Conservation (phyloP, 805 yeast species). For the Candida adriatica region DNA sequence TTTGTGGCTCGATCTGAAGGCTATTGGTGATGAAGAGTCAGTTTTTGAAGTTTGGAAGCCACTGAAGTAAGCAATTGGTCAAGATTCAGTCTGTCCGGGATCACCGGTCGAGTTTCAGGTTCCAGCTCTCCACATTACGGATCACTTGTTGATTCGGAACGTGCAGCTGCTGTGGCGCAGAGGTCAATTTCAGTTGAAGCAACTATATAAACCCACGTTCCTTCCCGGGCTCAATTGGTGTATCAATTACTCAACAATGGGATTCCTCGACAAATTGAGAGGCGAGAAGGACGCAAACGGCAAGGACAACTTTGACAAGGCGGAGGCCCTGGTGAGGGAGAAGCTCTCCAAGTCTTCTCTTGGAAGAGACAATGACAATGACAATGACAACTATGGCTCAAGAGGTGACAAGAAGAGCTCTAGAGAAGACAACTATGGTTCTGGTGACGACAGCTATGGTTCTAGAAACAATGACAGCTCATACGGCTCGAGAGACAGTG, state of each 20-base stretch:
- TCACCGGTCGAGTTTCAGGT: no score
- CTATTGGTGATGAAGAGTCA: no score
- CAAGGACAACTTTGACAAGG: conserved; percentile 9
- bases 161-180: no score
- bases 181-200: no score
- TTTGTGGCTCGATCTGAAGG: no score
- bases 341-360: conserved; percentile 6
- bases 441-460: conserved; percentile 1
- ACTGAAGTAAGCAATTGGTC: no score
- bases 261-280: conserved; percentile 5
- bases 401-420: conserved; percentile 1
- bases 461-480: conserved; percentile 3
- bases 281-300: conserved; percentile 7
- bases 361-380: conserved; percentile 1
- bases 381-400: conserved; percentile 2
- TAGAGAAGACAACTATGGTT: conserved; percentile 1
- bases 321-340: conserved; percentile 3
- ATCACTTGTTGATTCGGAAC: no score
- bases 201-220: no score
- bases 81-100: no score
- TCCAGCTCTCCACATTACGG: no score
- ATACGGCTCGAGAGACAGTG: conserved; percentile 1
- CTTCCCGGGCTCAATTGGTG: no score
- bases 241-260: conserved; percentile 2
- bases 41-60: no score